These are phyloP conservation scores for Silene latifolia DNA, from an alignment of 148 eudicot genomes.

Conservation along the genomic window DNA sequence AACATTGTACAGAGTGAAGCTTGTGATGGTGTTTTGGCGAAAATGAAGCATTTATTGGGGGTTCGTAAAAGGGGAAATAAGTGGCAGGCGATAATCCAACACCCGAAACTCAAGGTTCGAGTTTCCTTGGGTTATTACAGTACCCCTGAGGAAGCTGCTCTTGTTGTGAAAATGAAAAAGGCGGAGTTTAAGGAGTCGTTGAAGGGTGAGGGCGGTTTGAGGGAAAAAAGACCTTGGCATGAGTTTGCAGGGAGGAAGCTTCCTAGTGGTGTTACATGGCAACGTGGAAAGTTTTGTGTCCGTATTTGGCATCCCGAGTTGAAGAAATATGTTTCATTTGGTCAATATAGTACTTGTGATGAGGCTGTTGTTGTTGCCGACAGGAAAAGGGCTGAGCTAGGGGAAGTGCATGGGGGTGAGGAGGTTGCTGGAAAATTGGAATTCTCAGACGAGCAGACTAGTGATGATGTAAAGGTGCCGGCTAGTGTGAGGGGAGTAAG, in stretches of 20 bases:
- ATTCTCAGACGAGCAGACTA: no score
- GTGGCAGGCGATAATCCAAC: constrained; percentile 20
- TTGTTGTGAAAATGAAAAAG: constrained; percentile 19
- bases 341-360: background rate
- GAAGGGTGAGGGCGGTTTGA: background rate
- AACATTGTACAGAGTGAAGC: background rate
- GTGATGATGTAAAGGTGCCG: no score
- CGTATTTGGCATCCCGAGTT: no score
- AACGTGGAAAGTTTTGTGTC: no score
- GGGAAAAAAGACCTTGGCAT: no score
- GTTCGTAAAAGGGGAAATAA: constrained; percentile 16
- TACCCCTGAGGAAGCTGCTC: constrained; percentile 16
- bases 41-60: background rate
- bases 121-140: constrained; percentile 18
- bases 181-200: constrained; percentile 4
- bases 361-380: no score
- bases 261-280: no score
- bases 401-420: no score
- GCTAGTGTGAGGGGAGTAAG: no score
- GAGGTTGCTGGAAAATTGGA: no score
- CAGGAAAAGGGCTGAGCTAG: no score
- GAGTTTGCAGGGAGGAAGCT: no score
- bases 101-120: constrained; percentile 13
- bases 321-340: background rate
- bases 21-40: background rate